Evolutionary conservation across 441 rosid genomes (phyloP).

Genomic region (Viola pubescens): DNA sequence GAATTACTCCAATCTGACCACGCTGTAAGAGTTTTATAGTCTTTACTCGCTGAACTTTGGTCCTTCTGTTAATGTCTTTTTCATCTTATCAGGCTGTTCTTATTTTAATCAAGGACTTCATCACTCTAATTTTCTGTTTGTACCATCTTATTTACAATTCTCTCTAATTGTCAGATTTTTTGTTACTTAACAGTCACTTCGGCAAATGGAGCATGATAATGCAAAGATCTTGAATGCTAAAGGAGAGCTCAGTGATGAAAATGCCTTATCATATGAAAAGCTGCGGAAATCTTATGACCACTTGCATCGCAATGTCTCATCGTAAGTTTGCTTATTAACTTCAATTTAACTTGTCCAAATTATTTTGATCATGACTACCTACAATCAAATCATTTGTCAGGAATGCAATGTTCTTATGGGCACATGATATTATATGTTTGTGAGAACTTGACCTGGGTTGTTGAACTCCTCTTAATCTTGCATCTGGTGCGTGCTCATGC

Average conservation of each 20-base stretch:
- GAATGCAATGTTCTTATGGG: neutral
- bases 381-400: no score
- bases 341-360: slow-evolving; percentile 10
- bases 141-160: slow-evolving; percentile 6
- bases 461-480: slow-evolving; percentile 1
- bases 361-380: no score
- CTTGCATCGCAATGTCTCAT: slow-evolving; percentile 78
- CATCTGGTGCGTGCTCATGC: neutral
- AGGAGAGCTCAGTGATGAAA: slow-evolving; percentile 98
- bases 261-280: slow-evolving; percentile 81
- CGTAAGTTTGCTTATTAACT: slow-evolving; percentile 60
- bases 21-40: slow-evolving; percentile 29
- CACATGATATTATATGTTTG: neutral
- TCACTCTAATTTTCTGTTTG: neutral
- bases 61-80: neutral
- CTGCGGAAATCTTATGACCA: slow-evolving; percentile 93
- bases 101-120: neutral
- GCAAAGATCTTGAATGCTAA: slow-evolving; percentile 87
- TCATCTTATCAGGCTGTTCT: neutral
- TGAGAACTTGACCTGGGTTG: neutral
- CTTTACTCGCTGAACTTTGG: neutral
- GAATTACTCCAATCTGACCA: slow-evolving; percentile 53
- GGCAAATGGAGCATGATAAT: slow-evolving; percentile 98
- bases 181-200: slow-evolving; percentile 50
- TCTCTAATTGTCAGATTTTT: slow-evolving; percentile 9